Evolutionary conservation across 352 stramenopile genomes (phyloP), one percentile per base, ranked within the genome.

Genomic region (Pythium periplocum): DNA sequence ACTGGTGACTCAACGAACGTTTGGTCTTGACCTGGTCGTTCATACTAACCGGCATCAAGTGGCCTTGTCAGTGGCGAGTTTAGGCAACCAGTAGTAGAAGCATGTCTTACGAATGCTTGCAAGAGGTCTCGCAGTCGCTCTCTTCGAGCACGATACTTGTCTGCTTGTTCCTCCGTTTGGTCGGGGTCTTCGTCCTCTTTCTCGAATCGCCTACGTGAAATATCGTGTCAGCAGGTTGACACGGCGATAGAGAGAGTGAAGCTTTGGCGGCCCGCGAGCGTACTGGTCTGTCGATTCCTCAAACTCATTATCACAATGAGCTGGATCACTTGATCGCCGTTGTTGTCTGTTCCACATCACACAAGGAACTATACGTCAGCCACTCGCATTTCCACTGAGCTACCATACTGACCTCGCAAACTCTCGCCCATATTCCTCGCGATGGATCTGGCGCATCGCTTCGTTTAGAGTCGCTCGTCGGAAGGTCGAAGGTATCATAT

Each of bases 401-500:
- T 30, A 2, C 45, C 33, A 41, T 44, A 45, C 39, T 45, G 45
- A 86, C 75, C 72, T 72, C 10, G 74, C 66, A 54, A 86, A 87
- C 30, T 87, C 72, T 31, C 77, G 66, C 36, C 77, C 77, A 38
- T 77, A 87, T 10, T 61, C 66, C 33, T 76, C 54, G 34, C 66
- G 73, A 36, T 86, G 77, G 43, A 86, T 65, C 7, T 66, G 61
- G 32, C 65, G 72, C 34, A 82, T 47, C 12, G 72, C 50, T 34
- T 70, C 49, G 38, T 85, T 86, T 8, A 63, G 55, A 32, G 48
- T 9, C 10, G 43, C 45, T 9, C 52, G 59, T 32, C 59, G 52
- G 57, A 87, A 87, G 10, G 64, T 74, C 26, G 78, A 88, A 10
- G 75, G 75, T 45, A 88, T 85, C 37, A 50, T 62, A 50, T 88